Percentiles rank a stretch among this genome's conserved stretches.
Conservation (phyloP, 1,284 basidiomycete species). For the Irpex sp. region DNA sequence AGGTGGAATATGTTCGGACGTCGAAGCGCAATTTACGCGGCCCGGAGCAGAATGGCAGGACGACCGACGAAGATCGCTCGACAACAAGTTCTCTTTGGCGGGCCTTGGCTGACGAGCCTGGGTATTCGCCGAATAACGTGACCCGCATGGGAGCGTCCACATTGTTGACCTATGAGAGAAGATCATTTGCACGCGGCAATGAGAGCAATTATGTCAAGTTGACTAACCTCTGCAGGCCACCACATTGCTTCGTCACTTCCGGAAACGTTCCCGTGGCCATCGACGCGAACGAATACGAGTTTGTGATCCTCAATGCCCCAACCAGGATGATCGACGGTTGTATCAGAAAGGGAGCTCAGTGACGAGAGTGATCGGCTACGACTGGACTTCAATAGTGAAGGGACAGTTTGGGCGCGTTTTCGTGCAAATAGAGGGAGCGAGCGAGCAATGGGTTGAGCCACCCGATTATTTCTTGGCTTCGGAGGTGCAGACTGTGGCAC, state of each 20-base stretch:
- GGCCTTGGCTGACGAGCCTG: constrained; percentile 6
- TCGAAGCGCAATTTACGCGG: constrained; percentile 26
- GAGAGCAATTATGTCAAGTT: background rate
- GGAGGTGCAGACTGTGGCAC: background rate
- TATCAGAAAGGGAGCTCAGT: background rate
- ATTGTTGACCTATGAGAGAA: constrained; percentile 7
- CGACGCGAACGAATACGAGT: constrained; percentile 33
- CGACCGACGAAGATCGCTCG: constrained; percentile 17
- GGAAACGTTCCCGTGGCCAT: constrained; percentile 20
- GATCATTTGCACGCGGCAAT: background rate
- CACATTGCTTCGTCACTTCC: constrained; percentile 26
- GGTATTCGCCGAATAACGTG: constrained; percentile 21
- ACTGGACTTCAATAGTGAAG: background rate
- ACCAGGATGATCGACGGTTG: background rate
- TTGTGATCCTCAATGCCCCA: constrained; percentile 14
- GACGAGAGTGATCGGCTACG: background rate
- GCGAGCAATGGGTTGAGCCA: background rate
- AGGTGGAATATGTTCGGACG: constrained; percentile 19
- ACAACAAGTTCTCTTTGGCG: constrained; percentile 13
- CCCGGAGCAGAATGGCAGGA: constrained; percentile 24
- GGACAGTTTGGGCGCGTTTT: background rate
- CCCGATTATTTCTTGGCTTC: background rate
- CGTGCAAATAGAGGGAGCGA: background rate
- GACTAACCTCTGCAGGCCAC: constrained; percentile 37
- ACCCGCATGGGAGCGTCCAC: constrained; percentile 17